Base-by-base conservation (phyloP, 179 eudicot genomes). In the Silene vulgaris region DNA sequence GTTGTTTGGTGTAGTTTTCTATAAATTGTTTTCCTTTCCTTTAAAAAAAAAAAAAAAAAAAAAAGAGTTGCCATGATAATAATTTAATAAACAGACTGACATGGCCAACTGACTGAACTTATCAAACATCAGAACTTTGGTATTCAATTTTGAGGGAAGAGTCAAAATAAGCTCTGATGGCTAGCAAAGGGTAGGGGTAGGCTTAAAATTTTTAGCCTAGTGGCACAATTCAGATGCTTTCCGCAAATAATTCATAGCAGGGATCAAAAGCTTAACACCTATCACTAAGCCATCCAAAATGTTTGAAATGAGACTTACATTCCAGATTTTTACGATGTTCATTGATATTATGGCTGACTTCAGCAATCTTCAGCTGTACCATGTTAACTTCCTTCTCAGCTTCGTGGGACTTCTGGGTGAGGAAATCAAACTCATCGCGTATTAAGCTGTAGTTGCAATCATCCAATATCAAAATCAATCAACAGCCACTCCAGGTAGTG, bases 311-410 rank as follows among this genome's bases (percentile, higher is more conserved):
- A 83, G 56, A 75, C 99, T 96, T 83, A 96, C 99, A 81, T 32
- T 96, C 97, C 84, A 83, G 84, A 73, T 89, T 95, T 78, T 88
- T 92, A 74, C 75, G 90, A 74, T 80, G 80, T 79, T 86, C 90
- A 82, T 81, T 80, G 43, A 92, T 75, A 72, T 81, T 84, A 72
- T 48, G 81, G 54, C 76, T 85, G 80, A 79, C 90, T 79, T 96
- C 99, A 73, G 90, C 82, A 74, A 90, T 88, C 84, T 87, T 92
- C 90, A 87, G 79, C 76, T 92, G 84, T 82, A 89, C 64, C 75
- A 75, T 68, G 75, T 82, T 84, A 78, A 92, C 99, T 83, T 92
- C 97, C 82, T 80, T 90, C 75, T 91, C 92, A 48, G 93, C 96
- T 81, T 90, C 97, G 64, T 79, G 88, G 67, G 90, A 88, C 82